Evolutionary conservation across 805 yeast species (phyloP).

Genomic region (Ogataea chonburiensis): DNA sequence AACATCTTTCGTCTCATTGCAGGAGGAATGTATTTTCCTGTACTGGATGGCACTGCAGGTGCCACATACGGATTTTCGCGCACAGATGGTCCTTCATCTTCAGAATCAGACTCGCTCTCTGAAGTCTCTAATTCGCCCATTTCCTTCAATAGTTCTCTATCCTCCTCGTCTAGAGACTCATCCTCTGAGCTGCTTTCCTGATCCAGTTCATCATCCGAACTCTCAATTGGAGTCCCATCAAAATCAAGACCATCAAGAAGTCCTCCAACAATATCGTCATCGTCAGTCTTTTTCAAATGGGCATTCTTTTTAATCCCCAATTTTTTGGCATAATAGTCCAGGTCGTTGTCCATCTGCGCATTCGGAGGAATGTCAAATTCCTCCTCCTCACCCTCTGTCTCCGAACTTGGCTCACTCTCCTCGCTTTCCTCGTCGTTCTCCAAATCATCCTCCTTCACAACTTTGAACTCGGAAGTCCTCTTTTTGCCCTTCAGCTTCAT

Average conservation of each 20-base stretch:
- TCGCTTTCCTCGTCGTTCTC: conserved; percentile 24
- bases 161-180: conserved; percentile 33
- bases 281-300: conserved; percentile 50
- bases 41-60: conserved; percentile 49
- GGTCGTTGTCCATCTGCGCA: conserved; percentile 70
- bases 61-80: conserved; percentile 78
- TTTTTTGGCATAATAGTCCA: conserved; percentile 78
- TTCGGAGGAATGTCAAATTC: conserved; percentile 49
- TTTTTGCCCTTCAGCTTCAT: conserved; percentile 28
- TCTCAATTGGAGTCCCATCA: conserved; percentile 33
- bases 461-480: conserved; percentile 27
- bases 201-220: conserved; percentile 16
- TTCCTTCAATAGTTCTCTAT: conserved; percentile 30
- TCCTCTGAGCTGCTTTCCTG: conserved; percentile 23
- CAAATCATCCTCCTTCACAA: conserved; percentile 30
- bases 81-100: conserved; percentile 33
- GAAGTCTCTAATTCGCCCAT: conserved; percentile 33
- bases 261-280: conserved; percentile 80
- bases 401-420: conserved; percentile 11
- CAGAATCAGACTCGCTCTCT: conserved; percentile 23
- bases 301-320: conserved; percentile 64
- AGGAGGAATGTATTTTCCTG: conserved; percentile 76
- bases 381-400: conserved; percentile 12
- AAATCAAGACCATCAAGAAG: conserved; percentile 72
- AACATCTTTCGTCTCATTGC: conserved; percentile 62